Evolutionary conservation across 768 basidiomycete genomes (phyloP).

Genomic region (Lepiota brunneoincarnata): DNA sequence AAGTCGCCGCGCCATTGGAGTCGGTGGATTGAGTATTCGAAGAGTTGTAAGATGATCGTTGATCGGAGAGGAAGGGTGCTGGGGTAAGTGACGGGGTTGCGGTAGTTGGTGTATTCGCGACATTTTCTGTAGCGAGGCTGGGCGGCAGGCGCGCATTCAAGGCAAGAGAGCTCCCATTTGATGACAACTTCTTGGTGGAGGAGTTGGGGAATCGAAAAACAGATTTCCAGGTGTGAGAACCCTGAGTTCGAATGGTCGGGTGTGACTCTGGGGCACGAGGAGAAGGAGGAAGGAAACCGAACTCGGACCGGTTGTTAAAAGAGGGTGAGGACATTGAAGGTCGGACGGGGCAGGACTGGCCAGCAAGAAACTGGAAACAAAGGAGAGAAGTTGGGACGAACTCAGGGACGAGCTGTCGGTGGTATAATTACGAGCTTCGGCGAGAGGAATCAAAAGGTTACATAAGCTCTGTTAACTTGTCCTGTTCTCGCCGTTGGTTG

Average conservation of each 20-base stretch:
- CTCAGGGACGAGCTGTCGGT: constrained; percentile 20
- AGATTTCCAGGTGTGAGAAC: constrained; percentile 59
- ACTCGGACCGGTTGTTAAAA: constrained; percentile 19
- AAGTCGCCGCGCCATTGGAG: constrained; percentile 42
- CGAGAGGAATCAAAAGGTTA: constrained; percentile 25
- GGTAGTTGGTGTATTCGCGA: constrained; percentile 36
- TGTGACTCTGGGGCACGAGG: constrained; percentile 20
- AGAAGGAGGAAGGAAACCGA: constrained; percentile 19
- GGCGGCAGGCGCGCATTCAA: constrained; percentile 47
- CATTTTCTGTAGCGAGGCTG: constrained; percentile 28
- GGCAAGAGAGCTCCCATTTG: constrained; percentile 40
- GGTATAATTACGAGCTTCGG: constrained; percentile 22
- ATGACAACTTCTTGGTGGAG: constrained; percentile 58
- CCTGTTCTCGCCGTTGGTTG: not conserved
- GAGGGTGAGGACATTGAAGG: constrained; percentile 24
- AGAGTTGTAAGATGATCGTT: constrained; percentile 76
- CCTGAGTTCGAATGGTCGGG: constrained; percentile 29
- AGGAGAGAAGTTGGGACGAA: constrained; percentile 14
- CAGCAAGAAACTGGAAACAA: constrained; percentile 14
- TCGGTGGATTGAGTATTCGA: constrained; percentile 76
- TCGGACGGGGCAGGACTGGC: constrained; percentile 12
- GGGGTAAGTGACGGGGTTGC: constrained; percentile 53
- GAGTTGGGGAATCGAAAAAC: constrained; percentile 67
- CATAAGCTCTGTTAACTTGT: constrained; percentile 22
- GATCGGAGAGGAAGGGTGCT: constrained; percentile 53